Evolutionary conservation across 352 stramenopile species (phyloP), one percentile per base, ranked within the genome.

Genomic region (Phytophthora litchii): DNA sequence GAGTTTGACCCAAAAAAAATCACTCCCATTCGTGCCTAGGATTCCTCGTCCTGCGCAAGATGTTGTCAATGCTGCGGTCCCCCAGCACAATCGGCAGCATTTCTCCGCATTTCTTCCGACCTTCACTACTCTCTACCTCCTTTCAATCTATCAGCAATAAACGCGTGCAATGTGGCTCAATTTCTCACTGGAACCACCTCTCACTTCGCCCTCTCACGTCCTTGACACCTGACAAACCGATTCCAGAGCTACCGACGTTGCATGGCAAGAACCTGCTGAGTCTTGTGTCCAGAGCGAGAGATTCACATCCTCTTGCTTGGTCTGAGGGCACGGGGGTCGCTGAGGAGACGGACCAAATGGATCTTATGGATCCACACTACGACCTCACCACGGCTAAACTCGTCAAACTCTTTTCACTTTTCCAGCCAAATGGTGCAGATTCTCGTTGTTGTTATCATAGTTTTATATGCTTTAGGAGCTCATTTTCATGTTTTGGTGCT

Each of bases 361-460:
- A 83, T 46, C 70, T 95, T 13, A 88, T 91, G 80, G 86, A 95
- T 23, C 83, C 86, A 34, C 90, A 91, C 61, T 93, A 92, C 47
- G 86, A 95, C 38, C 81, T 95, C 46, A 95, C 82, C 14, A 87
- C 70, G 7, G 73, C 71, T 47, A 90, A 88, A 44, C 70, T 92
- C 25, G 74, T 67, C 6, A 85, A 87, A 27, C 70, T 92, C 45
- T 92, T 92, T 44, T 77, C 72, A 19, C 63, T 78, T 19, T 91
- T 91, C 48, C 45, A 80, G 3, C 81, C 79, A 3, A 81, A 91
- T 51, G 67, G 80, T 89, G 21, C 38, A 10, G 8, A 6, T 4
- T 12, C n/a, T 29, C 52, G 23, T 5, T 27, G 23, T 27, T 27
- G 23, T 27, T 27, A 5, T 27, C 3, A 27, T 27, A 5, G n/a